Base-by-base conservation (phyloP, 306 rosid species). In the Quercus ilex region DNA sequence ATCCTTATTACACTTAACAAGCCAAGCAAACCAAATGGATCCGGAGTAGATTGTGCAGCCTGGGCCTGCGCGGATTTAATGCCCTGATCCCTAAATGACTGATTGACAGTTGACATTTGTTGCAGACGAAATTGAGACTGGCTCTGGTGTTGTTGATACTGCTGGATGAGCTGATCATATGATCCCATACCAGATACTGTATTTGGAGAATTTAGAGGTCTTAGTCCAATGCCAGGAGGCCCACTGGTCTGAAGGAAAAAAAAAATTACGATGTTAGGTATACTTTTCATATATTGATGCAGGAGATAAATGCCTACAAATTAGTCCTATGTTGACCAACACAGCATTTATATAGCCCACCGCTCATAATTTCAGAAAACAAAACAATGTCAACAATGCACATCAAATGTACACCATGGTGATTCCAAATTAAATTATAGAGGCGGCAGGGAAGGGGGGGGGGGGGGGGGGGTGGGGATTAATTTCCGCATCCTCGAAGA, bases 221-320 rank as follows among this genome's bases (percentile, higher is more conserved):
- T 93, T 85, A 91, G 80, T 81, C 99, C 99, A 88, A 93, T 90
- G 64, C 96, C 99, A 74, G 97, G 99, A 83, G 99, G 92, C 53
- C 96, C 98, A 72, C 94, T 90, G 35, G 96, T 83, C 99, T 96
- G 83, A 73, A 85, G 55, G 51, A 76, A 80, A 74, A 73, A 78
- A 57, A 75, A 71, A 69, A 23, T 23, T 57, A 68, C 68, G 68
- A 78, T 63, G 74, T 77, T 74, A 74, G 76, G 4, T 55, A 72
- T 26, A 83, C 78, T 72, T 78, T 78, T 56, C 26, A 68, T 19
- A 68, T 19, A n/a, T 68, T 33, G 51, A 68, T 68, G 26, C 23
- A 68, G 25, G 11, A 67, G 51, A 67, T 19, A 67, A 35, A 68
- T 67, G 72, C 28, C 52, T 33, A n/a, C 26, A 68, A 33, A 30